A percentile compares a stretch with the other conserved stretches of the same genome.
Evolutionary conservation across 768 basidiomycete genomes (phyloP).

Genomic region (Lactifluus volemus): DNA sequence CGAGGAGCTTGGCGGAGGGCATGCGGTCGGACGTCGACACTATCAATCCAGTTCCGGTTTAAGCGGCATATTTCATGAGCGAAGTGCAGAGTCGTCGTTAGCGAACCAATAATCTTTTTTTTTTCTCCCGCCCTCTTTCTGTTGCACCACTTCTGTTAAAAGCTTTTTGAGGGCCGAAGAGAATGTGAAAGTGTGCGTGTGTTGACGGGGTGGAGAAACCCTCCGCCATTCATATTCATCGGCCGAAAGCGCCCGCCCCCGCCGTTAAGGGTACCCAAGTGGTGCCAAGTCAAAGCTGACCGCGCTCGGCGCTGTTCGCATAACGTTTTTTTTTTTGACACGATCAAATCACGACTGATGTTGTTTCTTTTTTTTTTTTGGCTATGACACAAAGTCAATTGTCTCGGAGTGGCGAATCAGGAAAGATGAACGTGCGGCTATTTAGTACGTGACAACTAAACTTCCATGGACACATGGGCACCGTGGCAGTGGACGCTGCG

Average conservation of each 20-base stretch:
- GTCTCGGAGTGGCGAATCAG: neutral
- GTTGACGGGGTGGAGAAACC: neutral
- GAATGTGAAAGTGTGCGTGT: too few relatives aligned
- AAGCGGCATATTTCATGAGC: neutral
- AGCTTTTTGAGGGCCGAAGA: too few relatives aligned
- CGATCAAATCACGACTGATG: neutral
- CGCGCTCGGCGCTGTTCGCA: neutral
- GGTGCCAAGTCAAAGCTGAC: neutral
- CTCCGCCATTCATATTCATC: neutral
- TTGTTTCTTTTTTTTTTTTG: neutral
- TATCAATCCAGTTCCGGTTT: neutral
- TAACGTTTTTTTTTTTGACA: neutral
- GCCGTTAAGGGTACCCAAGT: neutral
- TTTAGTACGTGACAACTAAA: neutral
- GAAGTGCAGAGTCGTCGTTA: neutral
- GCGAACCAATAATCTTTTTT: too few relatives aligned
- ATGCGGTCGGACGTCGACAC: conserved; percentile 32
- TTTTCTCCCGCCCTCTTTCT: neutral
- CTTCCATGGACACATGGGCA: too few relatives aligned
- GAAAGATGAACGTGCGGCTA: neutral
- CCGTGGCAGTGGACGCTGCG: too few relatives aligned
- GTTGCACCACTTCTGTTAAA: neutral
- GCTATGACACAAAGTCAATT: neutral
- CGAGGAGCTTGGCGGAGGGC: conserved; percentile 67
- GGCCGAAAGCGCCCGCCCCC: neutral